These are phyloP conservation scores for Furcasterigmium furcatum DNA, from an alignment of 2,329 filamentous ascomycete genomes.

Conservation along the genomic window DNA sequence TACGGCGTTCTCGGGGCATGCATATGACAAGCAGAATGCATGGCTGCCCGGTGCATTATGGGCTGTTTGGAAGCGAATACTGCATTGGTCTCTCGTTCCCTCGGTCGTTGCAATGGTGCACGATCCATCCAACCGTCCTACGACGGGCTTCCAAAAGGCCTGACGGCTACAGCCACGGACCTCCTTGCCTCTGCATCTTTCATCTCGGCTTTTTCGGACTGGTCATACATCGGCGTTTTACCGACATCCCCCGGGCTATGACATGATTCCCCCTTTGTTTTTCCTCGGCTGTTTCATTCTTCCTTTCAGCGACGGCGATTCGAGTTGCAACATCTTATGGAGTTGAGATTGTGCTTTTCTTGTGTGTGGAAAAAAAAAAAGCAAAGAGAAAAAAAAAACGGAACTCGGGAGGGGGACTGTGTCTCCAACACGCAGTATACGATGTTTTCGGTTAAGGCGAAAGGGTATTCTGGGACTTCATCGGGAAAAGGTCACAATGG, in stretches of 20 bases:
- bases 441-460: too few species aligned
- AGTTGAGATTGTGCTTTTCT: not conserved
- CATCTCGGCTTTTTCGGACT: not conserved
- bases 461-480: too few species aligned
- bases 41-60: not conserved
- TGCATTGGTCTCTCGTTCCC: not conserved
- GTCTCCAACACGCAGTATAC: not conserved
- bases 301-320: not conserved
- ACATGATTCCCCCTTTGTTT: not conserved
- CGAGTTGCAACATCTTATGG: not conserved
- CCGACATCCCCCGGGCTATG: not conserved
- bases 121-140: too few species aligned
- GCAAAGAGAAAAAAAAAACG: not conserved
- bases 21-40: not conserved
- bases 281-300: not conserved
- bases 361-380: not conserved
- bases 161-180: too few species aligned
- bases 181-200: too few species aligned
- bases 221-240: not conserved
- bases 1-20: not conserved
- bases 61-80: not conserved
- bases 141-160: too few species aligned
- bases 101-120: too few species aligned
- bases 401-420: not conserved
- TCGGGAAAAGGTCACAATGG: not conserved